Base-by-base conservation (phyloP, 1,284 basidiomycete species). In the Gymnopus androsaceus region DNA sequence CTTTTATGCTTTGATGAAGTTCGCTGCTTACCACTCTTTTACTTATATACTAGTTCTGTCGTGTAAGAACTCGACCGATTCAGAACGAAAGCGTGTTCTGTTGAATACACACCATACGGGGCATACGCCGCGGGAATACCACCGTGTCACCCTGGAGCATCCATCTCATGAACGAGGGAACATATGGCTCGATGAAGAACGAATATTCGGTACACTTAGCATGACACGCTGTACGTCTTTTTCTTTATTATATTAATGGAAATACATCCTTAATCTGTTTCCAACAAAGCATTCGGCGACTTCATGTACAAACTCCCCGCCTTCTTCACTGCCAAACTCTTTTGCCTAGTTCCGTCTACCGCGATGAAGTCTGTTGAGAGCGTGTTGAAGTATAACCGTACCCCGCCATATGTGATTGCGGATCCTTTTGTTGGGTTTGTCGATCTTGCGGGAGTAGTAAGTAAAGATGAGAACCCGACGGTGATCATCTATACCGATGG, bases 201-300 rank as follows among this genome's bases (percentile, higher is more conserved):
- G 48, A 4, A 50, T 50, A 19, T 50, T 50, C 17, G 48, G 36
- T 5, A 50, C 48, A 12, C 15, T 50, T 3, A 38, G 48, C 34
- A 50, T 50, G 48, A 40, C 48, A 8, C 48, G 48, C 5, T 33
- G 48, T 50, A 17, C 8, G 36, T 38, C 15, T 3, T 50, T 38
- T 38, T 3, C 12, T 48, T 15, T 21, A 9, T 12, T 9, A n/a
- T 4, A 34, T 36, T 21, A 25, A n/a, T n/a, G n/a, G n/a, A n/a
- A n/a, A n/a, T 23, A n/a, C 11, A 28, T 28, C 23, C 1, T 21
- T 30, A 34, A 15, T 47, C 27, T 11, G n/a, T 23, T n/a, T n/a
- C n/a, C n/a, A n/a, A n/a, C n/a, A n/a, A n/a, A 50, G 48, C 48
- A 21, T 50, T 50, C 14, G 48, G 48, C 21, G 36, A 50, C 36